A percentile compares a stretch with the other conserved stretches of the same genome.
Evolutionary conservation across 1,284 basidiomycete species (phyloP).

Genomic region (Puccinia sorghi): DNA sequence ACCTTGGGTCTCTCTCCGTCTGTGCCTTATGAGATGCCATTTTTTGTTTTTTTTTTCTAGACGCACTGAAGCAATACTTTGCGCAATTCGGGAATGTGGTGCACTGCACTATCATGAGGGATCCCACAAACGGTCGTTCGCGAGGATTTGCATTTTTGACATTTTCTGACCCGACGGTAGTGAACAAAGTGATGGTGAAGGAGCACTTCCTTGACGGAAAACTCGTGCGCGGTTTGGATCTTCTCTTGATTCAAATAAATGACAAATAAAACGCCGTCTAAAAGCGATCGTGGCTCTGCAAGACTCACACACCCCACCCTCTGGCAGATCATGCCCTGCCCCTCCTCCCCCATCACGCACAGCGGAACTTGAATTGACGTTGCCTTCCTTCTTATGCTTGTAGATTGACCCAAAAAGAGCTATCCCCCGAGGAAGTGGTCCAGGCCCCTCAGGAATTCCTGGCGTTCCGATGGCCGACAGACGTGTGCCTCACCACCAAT

Average conservation of each 20-base stretch:
- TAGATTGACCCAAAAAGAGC: slow-evolving; percentile 99
- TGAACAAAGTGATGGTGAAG: slow-evolving; percentile 82
- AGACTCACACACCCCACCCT: not conserved
- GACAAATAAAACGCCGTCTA: no score
- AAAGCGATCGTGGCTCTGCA: not conserved
- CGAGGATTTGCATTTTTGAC: slow-evolving; percentile 92
- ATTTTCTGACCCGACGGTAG: slow-evolving; percentile 80
- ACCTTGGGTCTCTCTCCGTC: not conserved
- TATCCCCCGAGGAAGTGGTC: slow-evolving; percentile 69
- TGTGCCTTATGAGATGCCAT: slow-evolving; percentile 19
- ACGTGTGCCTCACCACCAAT: slow-evolving; percentile 73
- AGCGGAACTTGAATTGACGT: slow-evolving; percentile 7
- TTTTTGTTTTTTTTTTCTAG: slow-evolving; percentile 60
- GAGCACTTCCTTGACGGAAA: slow-evolving; percentile 92
- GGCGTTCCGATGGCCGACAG: slow-evolving; percentile 30
- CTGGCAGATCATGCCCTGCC: not conserved
- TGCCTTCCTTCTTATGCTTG: slow-evolving; percentile 27
- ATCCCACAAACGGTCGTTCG: slow-evolving; percentile 78
- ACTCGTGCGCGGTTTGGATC: slow-evolving; percentile 66
- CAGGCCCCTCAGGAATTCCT: slow-evolving; percentile 51
- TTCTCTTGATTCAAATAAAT: no score
- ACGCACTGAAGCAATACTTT: slow-evolving; percentile 80
- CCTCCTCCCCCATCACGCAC: not conserved
- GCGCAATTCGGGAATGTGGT: slow-evolving; percentile 85
- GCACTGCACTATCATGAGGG: slow-evolving; percentile 92